Base-by-base conservation (phyloP, 2,329 filamentous ascomycete species). In the Mollisiaceae sp. region DNA sequence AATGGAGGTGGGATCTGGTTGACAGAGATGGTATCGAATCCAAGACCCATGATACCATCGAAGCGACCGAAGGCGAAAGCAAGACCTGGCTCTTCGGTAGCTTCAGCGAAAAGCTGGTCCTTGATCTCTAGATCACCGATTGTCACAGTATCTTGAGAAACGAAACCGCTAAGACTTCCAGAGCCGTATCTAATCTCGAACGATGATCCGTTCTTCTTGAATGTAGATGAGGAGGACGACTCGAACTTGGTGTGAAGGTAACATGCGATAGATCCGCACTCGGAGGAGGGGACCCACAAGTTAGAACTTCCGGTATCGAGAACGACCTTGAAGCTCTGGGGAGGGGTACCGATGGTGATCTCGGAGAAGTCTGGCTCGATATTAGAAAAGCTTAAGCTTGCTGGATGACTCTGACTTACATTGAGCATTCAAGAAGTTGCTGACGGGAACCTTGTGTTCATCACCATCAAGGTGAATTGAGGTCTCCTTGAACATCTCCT, bases 291-390 rank as follows among this genome's bases (percentile, higher is more conserved):
- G 67, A 99, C 94, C 96, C 96, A 99, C 70, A 99, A 87, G 85
- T 99, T 99, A 79, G 95, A 98, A 86, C 93, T 97, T 75, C 95
- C 95, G 35, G 95, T 99, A 80, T 99, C 95, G 70, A 99, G 90
- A 70, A 99, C 91, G 72, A 99, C 96, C 87, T 99, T 99, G 89
- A 99, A 99, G 73, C 82, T 86, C 83, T 99, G 95, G 39, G 95
- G 90, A 71, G 95, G 95, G 58, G 90, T 94, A 71, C 95, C 95
- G 78, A 99, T 88, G 73, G 88, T 86, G 79, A 99, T 97, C 80
- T 97, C 93, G 73, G 94, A 96, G 88, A 97, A 99, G 85, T 99
- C 94, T 96, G 67, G 0, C 8, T 9, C 8, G n/a, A 15, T 43
- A 36, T 71, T 70, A 72, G 70, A 64, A 15, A 43, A 27, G 18